Conservation (phyloP, 345 rosid species). For the Isatis tinctoria region DNA sequence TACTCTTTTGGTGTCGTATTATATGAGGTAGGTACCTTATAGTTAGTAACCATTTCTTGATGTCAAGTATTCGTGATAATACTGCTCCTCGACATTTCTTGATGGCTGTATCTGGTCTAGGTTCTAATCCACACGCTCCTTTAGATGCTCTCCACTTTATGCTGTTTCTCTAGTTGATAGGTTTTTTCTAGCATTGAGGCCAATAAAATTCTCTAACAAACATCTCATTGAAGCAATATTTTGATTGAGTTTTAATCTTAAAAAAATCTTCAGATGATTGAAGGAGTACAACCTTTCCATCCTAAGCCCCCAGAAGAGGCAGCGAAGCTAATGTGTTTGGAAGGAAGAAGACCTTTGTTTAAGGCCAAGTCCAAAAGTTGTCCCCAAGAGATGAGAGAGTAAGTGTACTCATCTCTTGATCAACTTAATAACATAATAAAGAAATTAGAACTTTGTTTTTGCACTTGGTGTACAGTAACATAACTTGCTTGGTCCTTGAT, state of each 20-base stretch:
- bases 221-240: not conserved
- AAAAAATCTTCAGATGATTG: conserved; percentile 60
- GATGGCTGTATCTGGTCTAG: conserved; percentile 1
- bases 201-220: not conserved
- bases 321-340: conserved; percentile 64
- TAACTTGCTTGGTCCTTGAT: conserved; percentile 1
- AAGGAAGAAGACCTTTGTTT: conserved; percentile 71
- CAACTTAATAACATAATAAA: not conserved
- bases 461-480: not conserved
- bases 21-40: conserved; percentile 66
- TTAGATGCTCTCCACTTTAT: not conserved
- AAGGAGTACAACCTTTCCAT: conserved; percentile 84
- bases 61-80: not conserved
- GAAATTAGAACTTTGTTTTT: not conserved
- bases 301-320: conserved; percentile 71
- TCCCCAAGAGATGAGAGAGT: conserved; percentile 85
- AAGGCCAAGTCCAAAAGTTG: conserved; percentile 65
- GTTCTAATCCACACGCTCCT: not conserved
- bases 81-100: not conserved
- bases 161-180: conserved; percentile 7
- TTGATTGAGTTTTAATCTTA: not conserved
- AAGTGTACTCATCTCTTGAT: conserved; percentile 28
- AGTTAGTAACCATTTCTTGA: not conserved
- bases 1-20: conserved; percentile 77
- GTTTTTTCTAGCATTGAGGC: not conserved